These are phyloP conservation scores for Uronychia setigera DNA, from an alignment of 73 alveolate species.

Conservation along the genomic window DNA sequence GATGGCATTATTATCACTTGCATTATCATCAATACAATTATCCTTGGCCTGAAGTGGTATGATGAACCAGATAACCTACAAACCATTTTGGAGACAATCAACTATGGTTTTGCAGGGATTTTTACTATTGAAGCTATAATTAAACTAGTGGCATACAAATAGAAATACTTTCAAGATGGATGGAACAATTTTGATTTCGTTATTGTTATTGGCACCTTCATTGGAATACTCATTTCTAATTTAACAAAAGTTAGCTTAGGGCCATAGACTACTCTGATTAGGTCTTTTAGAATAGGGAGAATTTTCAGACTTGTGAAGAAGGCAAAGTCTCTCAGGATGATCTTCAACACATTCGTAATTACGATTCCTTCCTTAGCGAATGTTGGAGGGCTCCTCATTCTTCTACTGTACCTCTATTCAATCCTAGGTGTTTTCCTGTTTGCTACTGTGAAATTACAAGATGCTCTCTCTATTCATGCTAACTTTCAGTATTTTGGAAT, in stretches of 20 bases:
- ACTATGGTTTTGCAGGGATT: conserved; percentile 80
- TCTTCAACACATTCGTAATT: conserved; percentile 56
- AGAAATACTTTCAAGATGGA: conserved; percentile 78
- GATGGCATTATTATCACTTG: conserved; percentile 26
- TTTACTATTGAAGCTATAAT: conserved; percentile 85
- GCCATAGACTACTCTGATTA: conserved; percentile 53
- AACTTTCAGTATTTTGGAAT: conserved; percentile 58
- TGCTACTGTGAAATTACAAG: conserved; percentile 42
- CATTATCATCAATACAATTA: conserved; percentile 21
- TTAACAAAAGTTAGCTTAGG: conserved; percentile 38
- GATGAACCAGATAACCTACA: conserved; percentile 19
- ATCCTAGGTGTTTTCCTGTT: conserved; percentile 49
- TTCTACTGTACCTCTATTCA: conserved; percentile 58
- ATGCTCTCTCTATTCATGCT: conserved; percentile 9
- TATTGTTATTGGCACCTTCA: conserved; percentile 74
- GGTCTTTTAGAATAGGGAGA: conserved; percentile 71
- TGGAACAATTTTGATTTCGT: conserved; percentile 95
- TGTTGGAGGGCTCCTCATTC: conserved; percentile 63
- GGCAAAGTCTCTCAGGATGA: conserved; percentile 60
- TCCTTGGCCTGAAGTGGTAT: conserved; percentile 34
- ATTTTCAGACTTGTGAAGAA: conserved; percentile 64
- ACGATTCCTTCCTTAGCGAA: conserved; percentile 68
- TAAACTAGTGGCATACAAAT: conserved; percentile 80
- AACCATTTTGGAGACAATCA: conserved; percentile 56
- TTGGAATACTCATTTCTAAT: conserved; percentile 54